phyloP scores from a whole-genome alignment of 176 grass and related monocot species.

The Saccharum spontaneum region DNA sequence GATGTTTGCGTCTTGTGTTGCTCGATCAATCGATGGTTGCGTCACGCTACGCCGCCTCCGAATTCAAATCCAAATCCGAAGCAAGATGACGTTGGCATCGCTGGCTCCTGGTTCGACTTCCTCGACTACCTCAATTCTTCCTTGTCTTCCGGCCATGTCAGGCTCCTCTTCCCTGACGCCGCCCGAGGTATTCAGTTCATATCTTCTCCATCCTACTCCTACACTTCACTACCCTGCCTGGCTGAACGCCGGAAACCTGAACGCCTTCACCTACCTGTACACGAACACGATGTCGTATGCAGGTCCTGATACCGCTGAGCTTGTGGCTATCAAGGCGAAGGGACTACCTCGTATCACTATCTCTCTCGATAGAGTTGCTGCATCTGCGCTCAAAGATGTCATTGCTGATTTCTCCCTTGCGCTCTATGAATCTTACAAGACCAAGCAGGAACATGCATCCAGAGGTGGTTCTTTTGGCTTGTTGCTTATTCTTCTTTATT shows the following conservation, averaged over 20 bases:
- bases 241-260: not conserved
- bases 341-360: constrained; percentile 81
- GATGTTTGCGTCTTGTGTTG: not conserved
- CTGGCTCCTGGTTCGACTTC: constrained; percentile 80
- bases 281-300: not conserved
- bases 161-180: constrained; percentile 38
- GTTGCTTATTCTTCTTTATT: not conserved
- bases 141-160: constrained; percentile 60
- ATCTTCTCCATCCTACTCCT: not conserved
- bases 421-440: constrained; percentile 61
- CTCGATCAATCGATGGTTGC: not conserved
- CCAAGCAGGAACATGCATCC: constrained; percentile 32
- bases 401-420: constrained; percentile 57
- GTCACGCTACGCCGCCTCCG: not conserved
- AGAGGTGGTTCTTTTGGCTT: constrained; percentile 57
- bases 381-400: constrained; percentile 46
- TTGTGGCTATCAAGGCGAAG: constrained; percentile 81
- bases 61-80: constrained; percentile 22
- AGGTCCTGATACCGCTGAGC: constrained; percentile 41
- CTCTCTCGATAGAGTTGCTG: constrained; percentile 48
- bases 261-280: not conserved
- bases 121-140: constrained; percentile 74
- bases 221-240: not conserved
- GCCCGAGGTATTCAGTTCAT: constrained; percentile 3
- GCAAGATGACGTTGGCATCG: constrained; percentile 88